A percentile compares a stretch with the other conserved stretches of the same genome.
Evolutionary conservation across 2,329 filamentous ascomycete genomes (phyloP).

Genomic region (Colletotrichum brevisporum): DNA sequence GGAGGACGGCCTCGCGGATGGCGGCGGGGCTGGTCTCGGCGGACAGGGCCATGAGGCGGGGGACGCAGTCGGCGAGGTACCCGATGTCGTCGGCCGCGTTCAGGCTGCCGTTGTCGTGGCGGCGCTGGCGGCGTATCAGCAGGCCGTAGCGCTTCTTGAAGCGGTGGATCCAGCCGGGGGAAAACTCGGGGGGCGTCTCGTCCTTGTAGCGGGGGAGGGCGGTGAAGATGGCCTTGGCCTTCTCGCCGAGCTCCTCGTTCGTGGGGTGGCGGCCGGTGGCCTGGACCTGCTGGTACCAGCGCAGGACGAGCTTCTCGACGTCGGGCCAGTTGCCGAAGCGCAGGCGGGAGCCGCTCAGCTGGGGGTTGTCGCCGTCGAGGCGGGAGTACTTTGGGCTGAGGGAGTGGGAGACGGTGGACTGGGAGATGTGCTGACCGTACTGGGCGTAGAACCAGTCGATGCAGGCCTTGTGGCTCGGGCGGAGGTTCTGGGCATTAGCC

Average conservation of each 20-base stretch:
- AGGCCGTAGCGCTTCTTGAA: constrained; percentile 76
- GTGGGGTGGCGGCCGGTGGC: constrained; percentile 69
- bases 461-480: constrained; percentile 73
- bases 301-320: constrained; percentile 70
- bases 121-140: constrained; percentile 69
- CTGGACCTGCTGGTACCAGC: constrained; percentile 68
- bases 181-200: constrained; percentile 72
- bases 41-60: constrained; percentile 70
- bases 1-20: constrained; percentile 70
- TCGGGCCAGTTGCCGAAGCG: constrained; percentile 76
- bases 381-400: constrained; percentile 74
- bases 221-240: constrained; percentile 71
- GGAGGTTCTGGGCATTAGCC: constrained; percentile 69
- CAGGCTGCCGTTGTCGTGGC: constrained; percentile 61
- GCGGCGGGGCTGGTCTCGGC: constrained; percentile 72
- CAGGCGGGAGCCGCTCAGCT: constrained; percentile 73
- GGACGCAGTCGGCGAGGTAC: constrained; percentile 73
- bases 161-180: constrained; percentile 74
- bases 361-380: constrained; percentile 70
- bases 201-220: constrained; percentile 73
- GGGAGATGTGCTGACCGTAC: constrained; percentile 73
- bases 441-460: constrained; percentile 74
- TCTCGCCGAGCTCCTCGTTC: constrained; percentile 74
- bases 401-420: constrained; percentile 74
- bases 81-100: constrained; percentile 69